phyloP scores from a whole-genome alignment of 306 rosid species.

The Purshia tridentata region DNA sequence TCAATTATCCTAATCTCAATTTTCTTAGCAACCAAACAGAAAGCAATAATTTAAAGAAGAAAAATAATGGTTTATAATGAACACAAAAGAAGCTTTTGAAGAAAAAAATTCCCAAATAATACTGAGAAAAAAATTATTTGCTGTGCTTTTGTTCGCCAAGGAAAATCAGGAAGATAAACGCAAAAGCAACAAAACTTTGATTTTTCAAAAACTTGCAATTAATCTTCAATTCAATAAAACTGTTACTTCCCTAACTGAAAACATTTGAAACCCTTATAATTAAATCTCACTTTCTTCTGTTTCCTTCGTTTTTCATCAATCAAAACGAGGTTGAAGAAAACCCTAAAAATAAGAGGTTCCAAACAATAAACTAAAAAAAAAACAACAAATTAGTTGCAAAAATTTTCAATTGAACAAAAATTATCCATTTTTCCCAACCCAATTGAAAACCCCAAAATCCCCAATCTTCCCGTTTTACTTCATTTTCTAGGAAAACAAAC shows the following conservation, averaged over 20 bases:
- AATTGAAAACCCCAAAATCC: constrained; percentile 8
- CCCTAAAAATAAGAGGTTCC: neutral
- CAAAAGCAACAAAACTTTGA: too few species aligned
- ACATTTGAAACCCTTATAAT: neutral
- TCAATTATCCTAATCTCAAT: neutral
- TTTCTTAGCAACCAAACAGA: neutral
- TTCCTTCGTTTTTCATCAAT: neutral
- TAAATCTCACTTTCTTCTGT: neutral
- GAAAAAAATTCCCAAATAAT: neutral
- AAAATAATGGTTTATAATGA: neutral
- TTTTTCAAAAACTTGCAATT: neutral
- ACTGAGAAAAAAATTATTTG: neutral
- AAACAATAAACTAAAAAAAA: neutral
- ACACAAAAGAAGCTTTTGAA: neutral
- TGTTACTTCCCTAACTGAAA: neutral
- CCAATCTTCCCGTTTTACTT: neutral
- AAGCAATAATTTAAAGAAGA: neutral
- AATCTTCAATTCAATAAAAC: neutral
- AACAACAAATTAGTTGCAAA: neutral
- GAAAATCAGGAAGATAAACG: too few species aligned
- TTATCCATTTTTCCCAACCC: neutral
- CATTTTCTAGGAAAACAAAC: constrained; percentile 11
- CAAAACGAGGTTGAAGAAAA: neutral
- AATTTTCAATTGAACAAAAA: constrained; percentile 4
- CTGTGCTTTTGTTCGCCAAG: neutral